Evolutionary conservation across 2,329 filamentous ascomycete genomes (phyloP).

Genomic region (Exophiala phaeomuriformis): DNA sequence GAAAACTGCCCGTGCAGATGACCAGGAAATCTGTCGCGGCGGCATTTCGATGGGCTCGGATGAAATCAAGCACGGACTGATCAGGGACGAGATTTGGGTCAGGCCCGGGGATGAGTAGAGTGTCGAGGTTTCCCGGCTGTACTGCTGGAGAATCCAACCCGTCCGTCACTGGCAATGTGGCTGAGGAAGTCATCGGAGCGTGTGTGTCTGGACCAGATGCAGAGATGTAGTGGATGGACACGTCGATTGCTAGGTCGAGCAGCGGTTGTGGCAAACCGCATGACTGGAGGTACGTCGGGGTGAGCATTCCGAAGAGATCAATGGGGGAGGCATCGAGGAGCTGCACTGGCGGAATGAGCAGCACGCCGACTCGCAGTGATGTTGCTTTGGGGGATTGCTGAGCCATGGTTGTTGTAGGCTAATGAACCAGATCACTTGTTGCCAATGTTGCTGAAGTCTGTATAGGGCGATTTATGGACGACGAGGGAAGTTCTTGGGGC

Average conservation of each 20-base stretch:
- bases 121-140: constrained; percentile 33
- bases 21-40: constrained; percentile 25
- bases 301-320: constrained; percentile 36
- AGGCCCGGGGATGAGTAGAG: constrained; percentile 35
- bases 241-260: constrained; percentile 11
- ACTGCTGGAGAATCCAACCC: constrained; percentile 29
- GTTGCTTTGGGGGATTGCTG: not conserved
- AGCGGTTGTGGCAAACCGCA: constrained; percentile 32
- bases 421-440: not conserved
- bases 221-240: constrained; percentile 31
- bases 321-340: constrained; percentile 36
- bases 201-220: constrained; percentile 16
- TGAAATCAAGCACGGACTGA: constrained; percentile 30
- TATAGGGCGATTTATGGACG: no score
- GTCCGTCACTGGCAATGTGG: constrained; percentile 30
- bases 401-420: not conserved
- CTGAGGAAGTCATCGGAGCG: constrained; percentile 28
- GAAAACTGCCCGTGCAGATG: constrained; percentile 25
- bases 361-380: constrained; percentile 32
- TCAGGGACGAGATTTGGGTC: constrained; percentile 29
- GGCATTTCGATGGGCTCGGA: constrained; percentile 31
- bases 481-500: no score
- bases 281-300: constrained; percentile 28
- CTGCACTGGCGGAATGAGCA: constrained; percentile 34
- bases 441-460: no score